Percentiles rank a stretch among this genome's conserved stretches.
phyloP scores from a whole-genome alignment of 768 basidiomycete species.

The Agaricus blazei region DNA sequence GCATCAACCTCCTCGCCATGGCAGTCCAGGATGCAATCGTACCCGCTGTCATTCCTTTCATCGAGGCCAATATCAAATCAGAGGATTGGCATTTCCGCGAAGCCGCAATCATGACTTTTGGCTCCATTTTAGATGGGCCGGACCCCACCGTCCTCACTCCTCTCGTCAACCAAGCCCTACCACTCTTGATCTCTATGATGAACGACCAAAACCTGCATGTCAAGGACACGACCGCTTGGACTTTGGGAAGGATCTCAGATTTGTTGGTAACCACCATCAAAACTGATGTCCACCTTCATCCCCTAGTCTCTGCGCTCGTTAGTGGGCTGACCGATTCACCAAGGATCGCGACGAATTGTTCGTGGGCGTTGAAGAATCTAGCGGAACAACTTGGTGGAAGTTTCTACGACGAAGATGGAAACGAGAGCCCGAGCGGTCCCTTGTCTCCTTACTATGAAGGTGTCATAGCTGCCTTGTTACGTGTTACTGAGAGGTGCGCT shows the following conservation, averaged over 20 bases:
- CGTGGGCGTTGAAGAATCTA: slow-evolving; percentile 95
- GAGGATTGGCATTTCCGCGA: slow-evolving; percentile 95
- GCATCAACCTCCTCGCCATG: slow-evolving; percentile 81
- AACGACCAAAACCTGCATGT: slow-evolving; percentile 78
- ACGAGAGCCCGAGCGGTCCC: slow-evolving; percentile 50
- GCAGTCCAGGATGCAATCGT: slow-evolving; percentile 91
- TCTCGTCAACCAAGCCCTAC: slow-evolving; percentile 90
- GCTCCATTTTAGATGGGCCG: slow-evolving; percentile 95
- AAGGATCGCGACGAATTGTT: slow-evolving; percentile 88
- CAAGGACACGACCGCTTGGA: slow-evolving; percentile 98
- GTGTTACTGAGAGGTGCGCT: slow-evolving; percentile 81
- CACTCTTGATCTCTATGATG: slow-evolving; percentile 96
- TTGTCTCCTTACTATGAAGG: slow-evolving; percentile 88
- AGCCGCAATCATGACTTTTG: slow-evolving; percentile 97
- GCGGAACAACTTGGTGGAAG: slow-evolving; percentile 79
- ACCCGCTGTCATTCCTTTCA: slow-evolving; percentile 92
- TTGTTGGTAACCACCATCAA: slow-evolving; percentile 81
- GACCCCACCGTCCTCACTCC: slow-evolving; percentile 84
- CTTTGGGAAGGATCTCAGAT: slow-evolving; percentile 92
- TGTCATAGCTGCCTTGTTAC: slow-evolving; percentile 77
- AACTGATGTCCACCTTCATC: slow-evolving; percentile 81
- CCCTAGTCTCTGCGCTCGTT: slow-evolving; percentile 80
- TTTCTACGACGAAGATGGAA: slow-evolving; percentile 61
- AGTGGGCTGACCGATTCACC: slow-evolving; percentile 74
- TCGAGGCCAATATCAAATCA: slow-evolving; percentile 90